Percentiles rank a stretch among this genome's conserved stretches.
phyloP scores from a whole-genome alignment of 2,329 filamentous ascomycete genomes.

The Aschersonia sp. region DNA sequence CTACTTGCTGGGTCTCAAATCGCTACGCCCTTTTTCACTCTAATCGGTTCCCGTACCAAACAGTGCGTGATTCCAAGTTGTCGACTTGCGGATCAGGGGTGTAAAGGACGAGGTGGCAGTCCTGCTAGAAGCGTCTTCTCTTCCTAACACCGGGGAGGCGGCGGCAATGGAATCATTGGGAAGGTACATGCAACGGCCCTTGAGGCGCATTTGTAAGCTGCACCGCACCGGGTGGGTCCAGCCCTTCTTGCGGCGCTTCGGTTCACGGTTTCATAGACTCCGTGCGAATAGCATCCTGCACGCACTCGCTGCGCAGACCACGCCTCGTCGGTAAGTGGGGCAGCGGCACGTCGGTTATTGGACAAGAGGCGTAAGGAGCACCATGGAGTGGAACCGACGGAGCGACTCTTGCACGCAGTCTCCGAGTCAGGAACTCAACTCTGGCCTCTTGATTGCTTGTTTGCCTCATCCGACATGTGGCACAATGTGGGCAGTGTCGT shows the following conservation, averaged over 20 bases:
- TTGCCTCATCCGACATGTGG: too few species aligned
- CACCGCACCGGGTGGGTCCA: background rate
- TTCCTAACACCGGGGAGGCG: too few species aligned
- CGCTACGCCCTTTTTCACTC: constrained; percentile 5
- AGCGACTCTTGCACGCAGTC: too few species aligned
- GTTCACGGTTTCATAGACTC: background rate
- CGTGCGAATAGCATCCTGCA: background rate
- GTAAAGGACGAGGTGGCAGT: too few species aligned
- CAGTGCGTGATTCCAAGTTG: background rate
- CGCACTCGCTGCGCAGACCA: background rate
- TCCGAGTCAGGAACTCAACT: too few species aligned
- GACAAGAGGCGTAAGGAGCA: background rate
- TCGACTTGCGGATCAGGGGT: background rate
- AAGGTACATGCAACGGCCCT: background rate
- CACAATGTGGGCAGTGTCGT: too few species aligned
- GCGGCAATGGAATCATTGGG: background rate
- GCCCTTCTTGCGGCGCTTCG: background rate
- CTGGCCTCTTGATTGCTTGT: too few species aligned
- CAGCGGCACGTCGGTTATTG: background rate
- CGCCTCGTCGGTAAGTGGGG: background rate
- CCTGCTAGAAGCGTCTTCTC: too few species aligned
- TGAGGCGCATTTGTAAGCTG: constrained; percentile 6
- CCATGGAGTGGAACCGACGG: too few species aligned
- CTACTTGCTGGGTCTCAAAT: constrained; percentile 1
- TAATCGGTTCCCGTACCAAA: constrained; percentile 2